Base-by-base conservation (phyloP, 1,284 basidiomycete genomes). In the Pterula multifida region DNA sequence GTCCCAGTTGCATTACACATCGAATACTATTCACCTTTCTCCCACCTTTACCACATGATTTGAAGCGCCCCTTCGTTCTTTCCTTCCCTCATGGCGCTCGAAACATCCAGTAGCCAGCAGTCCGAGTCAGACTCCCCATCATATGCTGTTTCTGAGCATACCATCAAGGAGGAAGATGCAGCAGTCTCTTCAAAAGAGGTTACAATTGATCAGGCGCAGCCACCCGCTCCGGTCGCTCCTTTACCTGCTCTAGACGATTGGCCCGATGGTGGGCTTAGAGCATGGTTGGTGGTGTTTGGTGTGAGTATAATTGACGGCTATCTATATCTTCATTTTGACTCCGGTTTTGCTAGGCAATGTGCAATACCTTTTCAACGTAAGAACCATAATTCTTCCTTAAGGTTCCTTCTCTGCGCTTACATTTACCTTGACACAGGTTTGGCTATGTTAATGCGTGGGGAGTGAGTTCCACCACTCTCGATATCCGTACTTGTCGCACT, bases 241-340 rank as follows among this genome's bases (percentile, higher is more conserved):
- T 39, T 52, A 49, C 42, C 46, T 26, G 47, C 49, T 28, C 17
- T 47, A 25, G 55, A 56, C 26, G 62, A 64, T 35, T 68, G 61
- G 53, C 73, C 73, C 3, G 76, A 79, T 57, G 77, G 76, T 24
- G 76, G 76, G 1, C 56, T 69, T 36, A 66, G 67, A 54, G 76
- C 77, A 1, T 79, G 76, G 76, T 59, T 71, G 3, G 67, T 77
- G 25, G 66, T 76, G 13, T 48, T 69, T 54, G 71, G 73, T 53
- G 74, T 76, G 52, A 51, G 71, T 64, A 9, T 44, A 32, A 42
- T 36, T 48, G 42, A 47, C 45, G 46, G 25, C 28, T 45, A 45
- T 9, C 1, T 13, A 49, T 49, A 39, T 44, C 36, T 50, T 48
- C 45, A 49, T 54, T 48, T 49, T 47, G 36, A 48, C 51, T 45